Evolutionary conservation across 352 stramenopile species (phyloP).

Genomic region (Thraustochytrium sp.): DNA sequence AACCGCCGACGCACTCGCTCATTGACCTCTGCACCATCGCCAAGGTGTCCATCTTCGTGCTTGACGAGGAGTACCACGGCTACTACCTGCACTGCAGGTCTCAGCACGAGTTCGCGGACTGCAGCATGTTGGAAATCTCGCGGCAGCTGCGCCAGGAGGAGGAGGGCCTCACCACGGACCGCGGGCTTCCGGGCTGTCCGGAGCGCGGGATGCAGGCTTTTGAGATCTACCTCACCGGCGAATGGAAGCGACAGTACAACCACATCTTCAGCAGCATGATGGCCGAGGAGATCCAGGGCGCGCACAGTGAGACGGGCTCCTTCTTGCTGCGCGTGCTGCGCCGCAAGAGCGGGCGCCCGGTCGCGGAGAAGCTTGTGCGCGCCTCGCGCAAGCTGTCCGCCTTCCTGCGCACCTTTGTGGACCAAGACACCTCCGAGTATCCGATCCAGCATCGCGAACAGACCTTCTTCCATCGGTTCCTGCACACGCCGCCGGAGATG

Average conservation of each 20-base stretch:
- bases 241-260: constrained; percentile 42
- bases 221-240: constrained; percentile 49
- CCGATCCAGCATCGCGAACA: constrained; percentile 70
- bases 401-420: constrained; percentile 73
- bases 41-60: constrained; percentile 77
- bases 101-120: constrained; percentile 82
- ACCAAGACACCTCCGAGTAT: constrained; percentile 69
- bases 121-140: constrained; percentile 80
- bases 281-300: constrained; percentile 54
- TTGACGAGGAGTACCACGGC: constrained; percentile 83
- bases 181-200: constrained; percentile 75
- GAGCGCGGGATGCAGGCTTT: constrained; percentile 74
- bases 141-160: constrained; percentile 82
- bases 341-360: constrained; percentile 1
- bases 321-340: constrained; percentile 18
- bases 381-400: constrained; percentile 59
- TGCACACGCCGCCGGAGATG: constrained; percentile 68
- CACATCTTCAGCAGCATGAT: constrained; percentile 48
- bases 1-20: constrained; percentile 62
- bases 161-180: constrained; percentile 67
- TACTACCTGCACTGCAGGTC: constrained; percentile 90
- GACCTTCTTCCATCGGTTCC: constrained; percentile 62
- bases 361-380: constrained; percentile 46
- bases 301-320: constrained; percentile 52
- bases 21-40: constrained; percentile 88